Percentiles rank a stretch among this genome's conserved stretches.
These are phyloP conservation scores for Eragrostis tef DNA, from an alignment of 202 grass and related monocot species.

Conservation along the genomic window DNA sequence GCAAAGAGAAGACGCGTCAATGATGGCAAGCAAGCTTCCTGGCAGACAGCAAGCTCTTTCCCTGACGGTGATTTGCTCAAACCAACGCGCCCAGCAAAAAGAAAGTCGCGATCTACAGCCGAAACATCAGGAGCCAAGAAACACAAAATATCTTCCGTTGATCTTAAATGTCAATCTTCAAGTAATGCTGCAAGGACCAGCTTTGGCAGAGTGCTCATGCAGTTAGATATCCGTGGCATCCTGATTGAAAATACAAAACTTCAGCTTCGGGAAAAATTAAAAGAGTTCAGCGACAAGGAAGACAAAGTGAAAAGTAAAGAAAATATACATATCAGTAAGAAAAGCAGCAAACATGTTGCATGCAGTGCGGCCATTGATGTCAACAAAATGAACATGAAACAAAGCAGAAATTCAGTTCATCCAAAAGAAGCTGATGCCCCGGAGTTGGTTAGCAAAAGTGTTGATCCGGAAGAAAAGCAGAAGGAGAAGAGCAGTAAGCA, in stretches of 20 bases:
- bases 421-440: constrained; percentile 35
- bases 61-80: constrained; percentile 35
- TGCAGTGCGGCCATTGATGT: background rate
- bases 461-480: constrained; percentile 41
- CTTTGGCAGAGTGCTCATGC: constrained; percentile 35
- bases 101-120: constrained; percentile 34
- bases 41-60: constrained; percentile 24
- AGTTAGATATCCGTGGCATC: constrained; percentile 47
- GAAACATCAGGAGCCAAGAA: constrained; percentile 48
- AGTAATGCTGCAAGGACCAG: constrained; percentile 36
- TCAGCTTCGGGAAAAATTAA: constrained; percentile 47
- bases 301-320: constrained; percentile 30
- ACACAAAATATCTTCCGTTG: constrained; percentile 31
- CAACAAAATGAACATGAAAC: constrained; percentile 15
- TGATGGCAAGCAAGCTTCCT: constrained; percentile 13
- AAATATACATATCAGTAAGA: constrained; percentile 28
- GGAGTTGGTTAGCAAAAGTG: constrained; percentile 30
- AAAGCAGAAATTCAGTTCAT: constrained; percentile 24
- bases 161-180: constrained; percentile 38
- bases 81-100: constrained; percentile 37
- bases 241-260: constrained; percentile 49
- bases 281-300: constrained; percentile 45
- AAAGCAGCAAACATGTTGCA: constrained; percentile 12
- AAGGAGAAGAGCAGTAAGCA: constrained; percentile 19
- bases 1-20: constrained; percentile 39